phyloP scores from a whole-genome alignment of 192 early-diverging fungal genomes.

The Podila clonocystis region DNA sequence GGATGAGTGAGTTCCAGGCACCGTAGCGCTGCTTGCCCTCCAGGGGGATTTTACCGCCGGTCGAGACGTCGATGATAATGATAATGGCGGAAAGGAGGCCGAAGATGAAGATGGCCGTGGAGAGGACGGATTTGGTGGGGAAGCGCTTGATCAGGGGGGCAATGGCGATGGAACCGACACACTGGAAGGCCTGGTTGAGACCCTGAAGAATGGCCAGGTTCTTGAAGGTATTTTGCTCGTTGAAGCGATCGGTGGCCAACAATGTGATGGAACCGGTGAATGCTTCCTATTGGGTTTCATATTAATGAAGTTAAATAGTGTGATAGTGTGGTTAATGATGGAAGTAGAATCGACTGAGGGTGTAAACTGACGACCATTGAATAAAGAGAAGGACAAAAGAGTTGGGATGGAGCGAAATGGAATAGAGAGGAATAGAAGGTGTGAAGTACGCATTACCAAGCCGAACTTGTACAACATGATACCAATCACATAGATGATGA shows the following conservation, averaged over 20 bases:
- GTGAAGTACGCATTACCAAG: constrained; percentile 35
- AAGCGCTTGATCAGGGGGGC: constrained; percentile 61
- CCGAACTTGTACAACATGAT: constrained; percentile 70
- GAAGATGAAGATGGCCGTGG: constrained; percentile 55
- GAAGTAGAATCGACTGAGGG: no score
- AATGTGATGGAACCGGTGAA: constrained; percentile 42
- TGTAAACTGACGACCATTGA: no score
- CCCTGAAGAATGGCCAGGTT: constrained; percentile 32
- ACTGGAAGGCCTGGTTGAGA: constrained; percentile 63
- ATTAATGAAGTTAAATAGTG: no score
- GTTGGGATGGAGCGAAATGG: no score
- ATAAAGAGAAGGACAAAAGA: no score
- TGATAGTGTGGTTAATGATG: no score
- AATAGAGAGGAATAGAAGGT: not conserved
- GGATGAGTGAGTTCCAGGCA: constrained; percentile 43
- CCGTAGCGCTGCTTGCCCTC: constrained; percentile 34
- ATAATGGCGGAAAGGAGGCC: constrained; percentile 55
- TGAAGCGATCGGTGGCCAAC: constrained; percentile 18
- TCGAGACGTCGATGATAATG: constrained; percentile 62
- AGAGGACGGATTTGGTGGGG: constrained; percentile 50
- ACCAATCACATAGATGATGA: constrained; percentile 61
- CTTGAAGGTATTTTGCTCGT: not conserved
- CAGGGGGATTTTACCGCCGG: constrained; percentile 51
- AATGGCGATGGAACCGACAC: constrained; percentile 60
- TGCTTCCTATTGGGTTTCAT: constrained; percentile 40